A percentile compares a stretch with the other conserved stretches of the same genome.
phyloP scores from a whole-genome alignment of 2,329 filamentous ascomycete genomes.

The Dactylellina sp. region DNA sequence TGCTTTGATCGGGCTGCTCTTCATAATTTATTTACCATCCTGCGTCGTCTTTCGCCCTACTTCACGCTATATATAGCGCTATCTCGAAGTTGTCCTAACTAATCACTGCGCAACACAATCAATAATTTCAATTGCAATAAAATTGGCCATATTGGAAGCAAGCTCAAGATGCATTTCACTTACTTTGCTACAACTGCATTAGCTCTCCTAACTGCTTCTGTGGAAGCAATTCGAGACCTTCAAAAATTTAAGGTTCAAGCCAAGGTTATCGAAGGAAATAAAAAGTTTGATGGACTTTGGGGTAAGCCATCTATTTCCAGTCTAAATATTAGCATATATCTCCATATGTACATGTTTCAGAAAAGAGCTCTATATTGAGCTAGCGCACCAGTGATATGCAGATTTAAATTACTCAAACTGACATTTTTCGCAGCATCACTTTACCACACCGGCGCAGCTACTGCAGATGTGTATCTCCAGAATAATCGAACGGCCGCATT shows the following conservation, averaged over 20 bases:
- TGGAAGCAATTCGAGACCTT: conserved; percentile 24
- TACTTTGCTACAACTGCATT: conserved; percentile 23
- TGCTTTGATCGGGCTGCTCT: neutral
- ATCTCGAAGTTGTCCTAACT: neutral
- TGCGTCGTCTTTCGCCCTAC: neutral
- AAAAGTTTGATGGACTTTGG: conserved; percentile 47
- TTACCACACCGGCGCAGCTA: conserved; percentile 44
- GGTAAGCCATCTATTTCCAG: conserved; percentile 18
- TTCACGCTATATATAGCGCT: neutral
- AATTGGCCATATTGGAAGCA: too few species aligned
- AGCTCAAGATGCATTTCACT: conserved; percentile 32
- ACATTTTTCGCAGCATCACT: conserved; percentile 19
- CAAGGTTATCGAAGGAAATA: conserved; percentile 40
- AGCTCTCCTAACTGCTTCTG: conserved; percentile 27
- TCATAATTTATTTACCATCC: neutral
- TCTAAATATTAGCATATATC: neutral
- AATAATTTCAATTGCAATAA: too few species aligned
- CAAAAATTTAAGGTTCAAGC: conserved; percentile 39
- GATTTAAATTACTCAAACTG: conserved; percentile 12
- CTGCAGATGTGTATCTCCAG: conserved; percentile 39
- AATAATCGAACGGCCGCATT: conserved; percentile 35
- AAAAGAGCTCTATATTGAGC: too few species aligned
- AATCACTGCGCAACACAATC: conserved; percentile 21
- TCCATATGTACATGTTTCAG: neutral
- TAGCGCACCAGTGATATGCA: too few species aligned